These are phyloP conservation scores for Coemansia sp. DNA, from an alignment of 192 early-diverging fungal genomes.

Conservation along the genomic window DNA sequence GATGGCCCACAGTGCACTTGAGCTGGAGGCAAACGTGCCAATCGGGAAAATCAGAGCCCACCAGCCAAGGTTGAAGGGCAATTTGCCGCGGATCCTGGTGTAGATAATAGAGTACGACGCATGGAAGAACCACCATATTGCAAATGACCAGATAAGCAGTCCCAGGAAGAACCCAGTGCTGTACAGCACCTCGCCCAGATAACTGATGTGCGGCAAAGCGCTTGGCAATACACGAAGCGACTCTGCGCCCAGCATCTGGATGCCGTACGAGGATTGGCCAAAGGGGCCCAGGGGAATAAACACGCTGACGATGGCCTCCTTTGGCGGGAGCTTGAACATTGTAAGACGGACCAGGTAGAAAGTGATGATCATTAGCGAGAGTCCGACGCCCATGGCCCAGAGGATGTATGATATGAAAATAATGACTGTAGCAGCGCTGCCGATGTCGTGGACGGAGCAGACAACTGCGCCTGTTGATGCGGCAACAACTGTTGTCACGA, in stretches of 20 bases:
- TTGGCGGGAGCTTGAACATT: constrained; percentile 55
- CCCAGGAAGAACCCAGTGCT: constrained; percentile 35
- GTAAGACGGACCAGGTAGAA: constrained; percentile 55
- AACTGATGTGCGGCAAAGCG: constrained; percentile 24
- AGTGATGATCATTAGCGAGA: constrained; percentile 46
- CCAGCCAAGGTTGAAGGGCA: constrained; percentile 61
- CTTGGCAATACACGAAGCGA: constrained; percentile 33
- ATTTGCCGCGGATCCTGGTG: constrained; percentile 20
- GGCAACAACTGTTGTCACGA: constrained; percentile 56
- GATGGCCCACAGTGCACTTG: constrained; percentile 18
- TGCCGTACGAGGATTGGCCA: constrained; percentile 55
- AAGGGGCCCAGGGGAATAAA: constrained; percentile 60
- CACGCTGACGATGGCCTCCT: constrained; percentile 52
- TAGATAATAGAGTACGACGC: constrained; percentile 42
- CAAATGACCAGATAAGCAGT: constrained; percentile 52
- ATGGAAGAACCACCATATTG: constrained; percentile 53
- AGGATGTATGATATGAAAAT: constrained; percentile 53
- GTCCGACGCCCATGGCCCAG: constrained; percentile 53
- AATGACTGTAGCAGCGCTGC: constrained; percentile 17
- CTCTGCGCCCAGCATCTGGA: constrained; percentile 51
- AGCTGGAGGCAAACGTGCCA: constrained; percentile 43
- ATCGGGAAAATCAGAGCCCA: constrained; percentile 62
- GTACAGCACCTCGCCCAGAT: constrained; percentile 35
- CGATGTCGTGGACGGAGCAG: constrained; percentile 17
- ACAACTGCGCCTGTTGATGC: constrained; percentile 46